Percentiles rank a stretch among this genome's conserved stretches.
These are phyloP conservation scores for Hirsutella rhossiliensis DNA, from an alignment of 2,329 filamentous ascomycete species.

Conservation along the genomic window DNA sequence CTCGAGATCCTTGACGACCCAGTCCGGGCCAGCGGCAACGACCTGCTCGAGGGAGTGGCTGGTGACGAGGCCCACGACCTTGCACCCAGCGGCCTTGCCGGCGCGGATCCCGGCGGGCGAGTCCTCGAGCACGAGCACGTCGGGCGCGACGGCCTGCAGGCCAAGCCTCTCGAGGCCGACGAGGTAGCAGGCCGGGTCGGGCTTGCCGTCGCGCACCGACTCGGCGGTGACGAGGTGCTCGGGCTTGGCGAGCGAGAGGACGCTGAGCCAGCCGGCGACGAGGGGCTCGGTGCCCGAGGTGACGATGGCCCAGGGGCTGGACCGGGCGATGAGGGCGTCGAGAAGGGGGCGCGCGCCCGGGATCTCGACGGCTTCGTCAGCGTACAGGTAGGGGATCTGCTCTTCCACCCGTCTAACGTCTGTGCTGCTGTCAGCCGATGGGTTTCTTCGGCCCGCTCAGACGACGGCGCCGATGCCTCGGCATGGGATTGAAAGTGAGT, in stretches of 20 bases:
- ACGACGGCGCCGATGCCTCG: no score
- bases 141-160: slow-evolving; percentile 31
- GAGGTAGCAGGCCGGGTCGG: slow-evolving; percentile 62
- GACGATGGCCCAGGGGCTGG: slow-evolving; percentile 76
- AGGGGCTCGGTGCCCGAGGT: slow-evolving; percentile 59
- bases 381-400: slow-evolving; percentile 63
- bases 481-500: no score
- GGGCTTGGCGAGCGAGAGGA: slow-evolving; percentile 53
- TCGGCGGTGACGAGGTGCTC: slow-evolving; percentile 61
- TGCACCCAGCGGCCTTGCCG: slow-evolving; percentile 77
- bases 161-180: slow-evolving; percentile 53
- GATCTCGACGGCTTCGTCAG: slow-evolving; percentile 70
- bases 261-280: slow-evolving; percentile 59
- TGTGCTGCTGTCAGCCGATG: slow-evolving; percentile 18
- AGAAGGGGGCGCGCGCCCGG: slow-evolving; percentile 68
- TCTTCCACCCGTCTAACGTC: slow-evolving; percentile 73
- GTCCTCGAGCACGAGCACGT: slow-evolving; percentile 74
- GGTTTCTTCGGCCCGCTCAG: not conserved
- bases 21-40: slow-evolving; percentile 67
- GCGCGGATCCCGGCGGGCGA: slow-evolving; percentile 74
- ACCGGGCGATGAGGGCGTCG: slow-evolving; percentile 46
- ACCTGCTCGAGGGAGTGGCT: slow-evolving; percentile 69
- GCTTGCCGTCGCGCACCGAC: slow-evolving; percentile 64
- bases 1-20: slow-evolving; percentile 69
- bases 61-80: slow-evolving; percentile 72